phyloP scores from a whole-genome alignment of 495 filamentous ascomycete species.

The Hyaloscypha bicolor region DNA sequence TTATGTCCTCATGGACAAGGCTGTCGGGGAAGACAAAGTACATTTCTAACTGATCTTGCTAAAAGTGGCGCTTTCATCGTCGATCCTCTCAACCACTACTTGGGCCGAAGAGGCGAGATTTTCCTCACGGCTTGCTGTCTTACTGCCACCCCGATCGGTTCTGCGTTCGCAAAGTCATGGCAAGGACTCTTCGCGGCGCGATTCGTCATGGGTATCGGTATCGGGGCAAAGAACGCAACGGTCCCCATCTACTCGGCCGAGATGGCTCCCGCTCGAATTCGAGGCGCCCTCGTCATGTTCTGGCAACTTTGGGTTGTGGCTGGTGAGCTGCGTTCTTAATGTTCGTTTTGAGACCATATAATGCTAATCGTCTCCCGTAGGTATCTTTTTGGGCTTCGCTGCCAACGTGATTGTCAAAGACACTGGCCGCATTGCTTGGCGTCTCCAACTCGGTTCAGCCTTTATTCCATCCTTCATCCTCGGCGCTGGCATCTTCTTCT shows the following conservation, averaged over 20 bases:
- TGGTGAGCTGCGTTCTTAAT: slow-evolving; percentile 1
- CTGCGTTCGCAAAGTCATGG: slow-evolving; percentile 64
- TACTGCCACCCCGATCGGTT: slow-evolving; percentile 57
- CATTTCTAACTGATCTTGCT: slow-evolving; percentile 24
- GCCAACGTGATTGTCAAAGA: slow-evolving; percentile 68
- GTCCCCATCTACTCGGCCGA: slow-evolving; percentile 75
- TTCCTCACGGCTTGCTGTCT: slow-evolving; percentile 48
- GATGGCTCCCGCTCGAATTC: slow-evolving; percentile 72
- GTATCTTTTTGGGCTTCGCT: slow-evolving; percentile 69
- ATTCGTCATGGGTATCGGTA: slow-evolving; percentile 72
- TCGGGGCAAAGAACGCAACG: slow-evolving; percentile 61
- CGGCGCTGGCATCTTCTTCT: slow-evolving; percentile 66
- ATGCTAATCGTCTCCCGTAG: neutral
- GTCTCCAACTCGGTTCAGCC: slow-evolving; percentile 77
- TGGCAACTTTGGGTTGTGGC: slow-evolving; percentile 79
- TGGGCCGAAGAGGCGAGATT: slow-evolving; percentile 68
- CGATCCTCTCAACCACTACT: slow-evolving; percentile 66
- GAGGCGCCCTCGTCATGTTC: slow-evolving; percentile 78
- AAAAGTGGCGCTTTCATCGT: slow-evolving; percentile 66
- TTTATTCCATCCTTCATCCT: slow-evolving; percentile 76
- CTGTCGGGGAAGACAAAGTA: slow-evolving; percentile 24
- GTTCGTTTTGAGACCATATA: neutral
- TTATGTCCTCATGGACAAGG: no score
- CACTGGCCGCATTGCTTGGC: slow-evolving; percentile 64
- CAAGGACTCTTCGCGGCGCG: slow-evolving; percentile 62